A percentile compares a stretch with the other conserved stretches of the same genome.
These are phyloP conservation scores for Cryptococcus sp. DNA, from an alignment of 1,284 basidiomycete species.

Conservation along the genomic window DNA sequence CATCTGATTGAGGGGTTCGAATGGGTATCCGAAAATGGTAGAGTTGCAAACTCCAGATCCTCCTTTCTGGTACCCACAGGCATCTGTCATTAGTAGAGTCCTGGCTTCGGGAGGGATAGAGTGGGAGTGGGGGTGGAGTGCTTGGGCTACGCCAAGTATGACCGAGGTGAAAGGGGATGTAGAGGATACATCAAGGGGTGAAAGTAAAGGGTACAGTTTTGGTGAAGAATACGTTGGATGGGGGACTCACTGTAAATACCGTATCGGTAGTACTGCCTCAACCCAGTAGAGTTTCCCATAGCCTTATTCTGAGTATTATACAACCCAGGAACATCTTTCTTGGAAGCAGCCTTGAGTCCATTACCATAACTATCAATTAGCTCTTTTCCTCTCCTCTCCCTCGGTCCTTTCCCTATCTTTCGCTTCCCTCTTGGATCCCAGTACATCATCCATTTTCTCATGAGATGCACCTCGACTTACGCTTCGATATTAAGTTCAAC, in stretches of 20 bases:
- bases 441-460: too few species aligned
- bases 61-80: conserved; percentile 42
- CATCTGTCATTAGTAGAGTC: conserved; percentile 17
- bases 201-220: too few species aligned
- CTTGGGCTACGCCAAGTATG: not conserved
- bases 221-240: not conserved
- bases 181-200: not conserved
- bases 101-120: not conserved
- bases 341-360: conserved; percentile 28
- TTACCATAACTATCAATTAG: conserved; percentile 28
- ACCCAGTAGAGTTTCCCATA: conserved; percentile 32
- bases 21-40: conserved; percentile 41
- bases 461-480: conserved; percentile 28
- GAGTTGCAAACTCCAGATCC: conserved; percentile 41
- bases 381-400: too few species aligned
- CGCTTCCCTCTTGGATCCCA: not conserved
- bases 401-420: not conserved
- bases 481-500: conserved; percentile 41
- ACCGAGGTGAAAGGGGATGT: not conserved
- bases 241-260: conserved; percentile 41
- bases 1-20: conserved; percentile 38
- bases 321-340: conserved; percentile 20
- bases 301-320: conserved; percentile 28
- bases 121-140: too few species aligned
- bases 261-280: conserved; percentile 45